Evolutionary conservation across 2,329 filamentous ascomycete species (phyloP).

Genomic region (Ophiognomonia clavigignenti-juglandacearum): DNA sequence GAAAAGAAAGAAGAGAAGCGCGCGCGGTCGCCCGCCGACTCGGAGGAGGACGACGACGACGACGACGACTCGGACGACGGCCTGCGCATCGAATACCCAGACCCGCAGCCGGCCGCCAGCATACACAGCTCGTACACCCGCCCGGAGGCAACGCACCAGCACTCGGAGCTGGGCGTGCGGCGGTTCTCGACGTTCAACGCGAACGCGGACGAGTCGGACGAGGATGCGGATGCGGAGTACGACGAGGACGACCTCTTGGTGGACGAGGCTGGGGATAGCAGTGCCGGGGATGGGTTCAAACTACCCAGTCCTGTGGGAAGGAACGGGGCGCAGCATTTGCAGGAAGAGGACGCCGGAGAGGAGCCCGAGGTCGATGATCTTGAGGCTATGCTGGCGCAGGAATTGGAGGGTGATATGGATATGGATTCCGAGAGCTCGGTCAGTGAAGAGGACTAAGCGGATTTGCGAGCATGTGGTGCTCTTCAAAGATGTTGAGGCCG

Average conservation of each 20-base stretch:
- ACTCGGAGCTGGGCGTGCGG: slow-evolving; percentile 37
- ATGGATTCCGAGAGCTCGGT: slow-evolving; percentile 57
- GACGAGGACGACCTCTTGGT: slow-evolving; percentile 29
- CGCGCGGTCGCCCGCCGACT: slow-evolving; percentile 5
- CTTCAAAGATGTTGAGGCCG: too few relatives aligned
- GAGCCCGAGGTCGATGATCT: slow-evolving; percentile 39
- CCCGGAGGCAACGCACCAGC: slow-evolving; percentile 26
- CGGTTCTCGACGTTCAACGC: slow-evolving; percentile 49
- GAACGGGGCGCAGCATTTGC: slow-evolving; percentile 1
- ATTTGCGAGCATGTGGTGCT: not conserved
- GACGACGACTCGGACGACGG: slow-evolving; percentile 46
- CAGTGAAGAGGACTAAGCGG: slow-evolving; percentile 56
- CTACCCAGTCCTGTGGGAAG: slow-evolving; percentile 49
- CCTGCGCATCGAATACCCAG: slow-evolving; percentile 57
- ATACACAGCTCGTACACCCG: slow-evolving; percentile 23
- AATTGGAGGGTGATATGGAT: too few relatives aligned
- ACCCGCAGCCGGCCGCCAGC: slow-evolving; percentile 33
- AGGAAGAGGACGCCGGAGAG: slow-evolving; percentile 17
- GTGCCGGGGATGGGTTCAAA: slow-evolving; percentile 39
- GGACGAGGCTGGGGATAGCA: slow-evolving; percentile 36
- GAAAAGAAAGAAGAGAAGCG: slow-evolving; percentile 23
- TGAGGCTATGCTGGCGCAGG: too few relatives aligned
- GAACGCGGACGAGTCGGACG: slow-evolving; percentile 34
- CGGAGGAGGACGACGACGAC: slow-evolving; percentile 10
- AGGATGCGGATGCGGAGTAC: slow-evolving; percentile 41